phyloP scores from a whole-genome alignment of 2,329 filamentous ascomycete species.

The Phialophora macrospora region DNA sequence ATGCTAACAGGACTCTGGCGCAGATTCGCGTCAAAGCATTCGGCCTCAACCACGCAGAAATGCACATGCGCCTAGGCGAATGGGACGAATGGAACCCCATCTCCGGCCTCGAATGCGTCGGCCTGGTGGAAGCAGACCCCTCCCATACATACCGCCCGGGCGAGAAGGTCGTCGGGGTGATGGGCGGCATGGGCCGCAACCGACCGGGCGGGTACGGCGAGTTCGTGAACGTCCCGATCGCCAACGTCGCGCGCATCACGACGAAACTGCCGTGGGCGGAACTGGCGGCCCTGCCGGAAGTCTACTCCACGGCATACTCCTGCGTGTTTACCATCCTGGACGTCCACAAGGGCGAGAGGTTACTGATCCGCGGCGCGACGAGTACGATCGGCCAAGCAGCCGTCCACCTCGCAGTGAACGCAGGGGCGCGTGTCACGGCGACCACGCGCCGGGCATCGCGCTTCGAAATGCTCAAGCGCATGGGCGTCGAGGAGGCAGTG shows the following conservation, averaged over 20 bases:
- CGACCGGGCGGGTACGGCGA: slow-evolving; percentile 50
- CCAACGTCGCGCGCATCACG: slow-evolving; percentile 45
- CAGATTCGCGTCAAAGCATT: slow-evolving; percentile 49
- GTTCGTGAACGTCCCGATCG: slow-evolving; percentile 44
- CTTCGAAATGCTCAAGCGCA: slow-evolving; percentile 40
- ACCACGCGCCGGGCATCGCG: slow-evolving; percentile 47
- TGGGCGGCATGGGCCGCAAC: slow-evolving; percentile 53
- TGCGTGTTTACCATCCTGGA: slow-evolving; percentile 49
- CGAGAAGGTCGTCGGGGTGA: slow-evolving; percentile 46
- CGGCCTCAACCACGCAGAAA: slow-evolving; percentile 54
- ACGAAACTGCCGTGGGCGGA: slow-evolving; percentile 46
- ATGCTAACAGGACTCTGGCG: neutral
- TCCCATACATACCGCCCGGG: slow-evolving; percentile 44
- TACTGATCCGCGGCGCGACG: slow-evolving; percentile 51
- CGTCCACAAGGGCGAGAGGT: slow-evolving; percentile 42
- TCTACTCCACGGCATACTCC: slow-evolving; percentile 49
- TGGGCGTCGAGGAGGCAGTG: slow-evolving; percentile 42
- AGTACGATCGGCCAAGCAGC: slow-evolving; percentile 51
- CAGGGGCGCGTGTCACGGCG: slow-evolving; percentile 47
- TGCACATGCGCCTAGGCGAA: slow-evolving; percentile 54
- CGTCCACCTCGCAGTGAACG: slow-evolving; percentile 46
- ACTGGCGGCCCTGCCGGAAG: slow-evolving; percentile 50
- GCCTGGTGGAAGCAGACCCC: slow-evolving; percentile 47
- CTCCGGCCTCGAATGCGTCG: slow-evolving; percentile 48
- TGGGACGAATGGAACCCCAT: slow-evolving; percentile 39